Conservation (phyloP, 768 basidiomycete species). For the Hygrocybe punicea region DNA sequence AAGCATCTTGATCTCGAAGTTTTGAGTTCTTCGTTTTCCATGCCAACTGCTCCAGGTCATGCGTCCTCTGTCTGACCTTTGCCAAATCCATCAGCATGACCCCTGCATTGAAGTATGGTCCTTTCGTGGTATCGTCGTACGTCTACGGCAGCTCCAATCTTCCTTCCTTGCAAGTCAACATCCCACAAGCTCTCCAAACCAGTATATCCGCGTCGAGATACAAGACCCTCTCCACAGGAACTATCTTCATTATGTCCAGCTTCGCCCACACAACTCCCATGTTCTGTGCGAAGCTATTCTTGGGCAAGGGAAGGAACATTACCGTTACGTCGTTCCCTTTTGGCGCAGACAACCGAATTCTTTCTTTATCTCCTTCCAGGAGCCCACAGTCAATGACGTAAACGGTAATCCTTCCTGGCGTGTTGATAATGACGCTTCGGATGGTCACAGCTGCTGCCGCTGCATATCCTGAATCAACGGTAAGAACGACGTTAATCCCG, state of each 20-base stretch:
- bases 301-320: constrained; percentile 41
- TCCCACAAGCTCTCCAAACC: constrained; percentile 46
- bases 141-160: constrained; percentile 46
- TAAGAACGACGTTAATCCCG: constrained; percentile 47
- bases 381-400: constrained; percentile 52
- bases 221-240: constrained; percentile 49
- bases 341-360: constrained; percentile 25
- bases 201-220: constrained; percentile 56
- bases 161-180: constrained; percentile 40
- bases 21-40: constrained; percentile 26
- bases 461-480: constrained; percentile 43
- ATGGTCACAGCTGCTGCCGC: constrained; percentile 50
- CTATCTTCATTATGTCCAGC: constrained; percentile 42
- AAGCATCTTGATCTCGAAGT: constrained; percentile 49
- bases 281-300: constrained; percentile 23
- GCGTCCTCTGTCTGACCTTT: constrained; percentile 27
- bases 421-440: constrained; percentile 37
- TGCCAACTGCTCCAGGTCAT: constrained; percentile 27
- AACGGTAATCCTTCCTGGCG: constrained; percentile 41
- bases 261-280: constrained; percentile 47
- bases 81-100: constrained; percentile 52
- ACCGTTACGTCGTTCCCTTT: constrained; percentile 33
- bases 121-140: constrained; percentile 35
- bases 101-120: constrained; percentile 54
- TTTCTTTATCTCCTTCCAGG: constrained; percentile 31